A percentile compares a stretch with the other conserved stretches of the same genome.
phyloP scores from a whole-genome alignment of 495 filamentous ascomycete species.

The Hypoxylon trugodes region DNA sequence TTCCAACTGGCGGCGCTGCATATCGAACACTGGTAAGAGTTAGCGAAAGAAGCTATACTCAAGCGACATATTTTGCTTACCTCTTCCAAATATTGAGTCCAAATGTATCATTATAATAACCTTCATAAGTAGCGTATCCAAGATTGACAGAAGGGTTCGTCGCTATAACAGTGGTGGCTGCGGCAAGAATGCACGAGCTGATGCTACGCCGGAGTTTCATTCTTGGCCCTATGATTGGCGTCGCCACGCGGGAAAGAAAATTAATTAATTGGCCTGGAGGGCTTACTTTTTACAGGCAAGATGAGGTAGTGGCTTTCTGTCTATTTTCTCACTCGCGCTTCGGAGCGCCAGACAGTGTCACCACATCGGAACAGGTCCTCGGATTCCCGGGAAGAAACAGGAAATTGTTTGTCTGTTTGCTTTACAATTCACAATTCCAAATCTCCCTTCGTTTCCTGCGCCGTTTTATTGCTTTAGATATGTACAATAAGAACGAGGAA shows the following conservation, averaged over 20 bases:
- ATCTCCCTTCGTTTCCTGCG: not conserved
- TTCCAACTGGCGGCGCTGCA: conserved; percentile 46
- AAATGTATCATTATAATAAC: conserved; percentile 43
- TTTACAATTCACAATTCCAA: no score
- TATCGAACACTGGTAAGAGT: conserved; percentile 42
- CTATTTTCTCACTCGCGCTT: conserved; percentile 3
- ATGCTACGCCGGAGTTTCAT: conserved; percentile 24
- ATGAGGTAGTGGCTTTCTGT: conserved; percentile 5
- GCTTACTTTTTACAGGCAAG: conserved; percentile 14
- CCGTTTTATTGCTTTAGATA: not conserved
- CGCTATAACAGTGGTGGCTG: conserved; percentile 1
- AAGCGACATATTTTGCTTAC: conserved; percentile 24
- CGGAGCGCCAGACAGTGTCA: not conserved
- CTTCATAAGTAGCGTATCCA: conserved; percentile 53
- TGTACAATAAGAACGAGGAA: not conserved
- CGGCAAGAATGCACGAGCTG: conserved; percentile 15
- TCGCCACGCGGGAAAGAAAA: not conserved
- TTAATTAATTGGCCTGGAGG: conserved; percentile 19
- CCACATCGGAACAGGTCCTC: conserved; percentile 11
- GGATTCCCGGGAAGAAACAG: no score
- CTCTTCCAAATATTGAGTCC: conserved; percentile 53
- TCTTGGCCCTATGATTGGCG: conserved; percentile 3
- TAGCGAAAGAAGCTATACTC: conserved; percentile 7
- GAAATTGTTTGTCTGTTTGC: no score
- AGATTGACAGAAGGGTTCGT: conserved; percentile 45